Conservation (phyloP, 768 basidiomycete species). For the Lactarius tabidus region DNA sequence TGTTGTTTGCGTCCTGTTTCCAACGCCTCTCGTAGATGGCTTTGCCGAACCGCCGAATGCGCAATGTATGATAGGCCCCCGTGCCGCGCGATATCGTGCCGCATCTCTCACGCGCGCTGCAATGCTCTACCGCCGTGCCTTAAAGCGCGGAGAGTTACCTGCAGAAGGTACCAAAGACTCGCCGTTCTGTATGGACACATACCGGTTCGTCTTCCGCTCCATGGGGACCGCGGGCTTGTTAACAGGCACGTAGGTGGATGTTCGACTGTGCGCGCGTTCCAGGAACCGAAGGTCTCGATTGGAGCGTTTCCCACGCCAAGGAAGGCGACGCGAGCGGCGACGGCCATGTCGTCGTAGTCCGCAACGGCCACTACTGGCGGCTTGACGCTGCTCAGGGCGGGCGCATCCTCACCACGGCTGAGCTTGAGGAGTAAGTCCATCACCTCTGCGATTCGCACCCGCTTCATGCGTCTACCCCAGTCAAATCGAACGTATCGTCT, state of each 20-base stretch:
- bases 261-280: conserved; percentile 86
- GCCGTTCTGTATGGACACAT: conserved; percentile 83
- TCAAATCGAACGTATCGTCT: conserved; percentile 69
- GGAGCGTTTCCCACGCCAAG: conserved; percentile 65
- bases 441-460: background rate
- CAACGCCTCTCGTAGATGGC: conserved; percentile 50
- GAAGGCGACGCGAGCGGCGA: conserved; percentile 52
- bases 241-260: conserved; percentile 65
- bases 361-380: conserved; percentile 83
- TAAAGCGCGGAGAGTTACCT: conserved; percentile 60
- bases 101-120: conserved; percentile 66
- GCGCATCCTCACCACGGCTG: conserved; percentile 55
- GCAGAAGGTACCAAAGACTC: conserved; percentile 67
- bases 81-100: conserved; percentile 52
- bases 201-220: conserved; percentile 45
- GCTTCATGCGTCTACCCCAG: conserved; percentile 34
- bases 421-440: conserved; percentile 55
- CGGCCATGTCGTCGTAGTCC: conserved; percentile 81
- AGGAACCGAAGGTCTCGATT: conserved; percentile 68
- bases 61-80: conserved; percentile 37
- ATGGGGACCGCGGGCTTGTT: background rate
- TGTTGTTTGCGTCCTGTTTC: background rate
- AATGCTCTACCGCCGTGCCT: conserved; percentile 67
- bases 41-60: conserved; percentile 60
- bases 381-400: conserved; percentile 56